A percentile compares a stretch with the other conserved stretches of the same genome.
Evolutionary conservation across 176 grass and related monocot species (phyloP).

Genomic region (Alopecurus myosuroides): DNA sequence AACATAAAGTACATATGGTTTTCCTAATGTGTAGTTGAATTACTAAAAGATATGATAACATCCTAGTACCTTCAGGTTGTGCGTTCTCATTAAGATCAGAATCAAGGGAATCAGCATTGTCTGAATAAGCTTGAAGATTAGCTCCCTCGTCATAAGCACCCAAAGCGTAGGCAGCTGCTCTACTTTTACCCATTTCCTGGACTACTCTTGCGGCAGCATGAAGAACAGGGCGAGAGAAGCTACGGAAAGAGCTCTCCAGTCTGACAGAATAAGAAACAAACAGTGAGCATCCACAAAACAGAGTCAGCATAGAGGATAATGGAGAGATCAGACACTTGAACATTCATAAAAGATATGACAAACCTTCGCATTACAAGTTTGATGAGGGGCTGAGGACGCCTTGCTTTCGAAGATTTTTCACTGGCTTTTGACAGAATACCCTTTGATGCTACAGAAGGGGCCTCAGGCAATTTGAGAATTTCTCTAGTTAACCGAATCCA

Average conservation of each 20-base stretch:
- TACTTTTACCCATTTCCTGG: conserved; percentile 99
- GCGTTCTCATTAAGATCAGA: conserved; percentile 72
- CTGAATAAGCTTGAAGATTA: conserved; percentile 72
- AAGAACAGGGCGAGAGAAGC: conserved; percentile 92
- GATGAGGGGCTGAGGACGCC: conserved; percentile 88
- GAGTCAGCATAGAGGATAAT: neutral
- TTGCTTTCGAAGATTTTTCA: conserved; percentile 89
- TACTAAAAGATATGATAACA: neutral
- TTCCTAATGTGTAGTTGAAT: neutral
- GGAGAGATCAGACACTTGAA: neutral
- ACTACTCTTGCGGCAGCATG: conserved; percentile 97
- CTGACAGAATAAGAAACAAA: conserved; percentile 42
- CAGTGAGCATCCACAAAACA: conserved; percentile 18
- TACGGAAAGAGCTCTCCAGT: conserved; percentile 96
- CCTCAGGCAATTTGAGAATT: conserved; percentile 96
- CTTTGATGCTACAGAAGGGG: conserved; percentile 87
- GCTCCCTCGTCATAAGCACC: conserved; percentile 85
- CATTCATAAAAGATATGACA: conserved; percentile 18
- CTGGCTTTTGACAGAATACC: conserved; percentile 58
- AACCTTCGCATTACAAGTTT: conserved; percentile 96
- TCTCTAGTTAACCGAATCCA: conserved; percentile 98
- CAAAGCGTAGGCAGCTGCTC: conserved; percentile 87
- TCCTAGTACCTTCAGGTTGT: conserved; percentile 71
- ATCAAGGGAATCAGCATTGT: conserved; percentile 74
- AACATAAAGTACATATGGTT: neutral